phyloP scores from a whole-genome alignment of 768 basidiomycete species.

The Mycena floridula region DNA sequence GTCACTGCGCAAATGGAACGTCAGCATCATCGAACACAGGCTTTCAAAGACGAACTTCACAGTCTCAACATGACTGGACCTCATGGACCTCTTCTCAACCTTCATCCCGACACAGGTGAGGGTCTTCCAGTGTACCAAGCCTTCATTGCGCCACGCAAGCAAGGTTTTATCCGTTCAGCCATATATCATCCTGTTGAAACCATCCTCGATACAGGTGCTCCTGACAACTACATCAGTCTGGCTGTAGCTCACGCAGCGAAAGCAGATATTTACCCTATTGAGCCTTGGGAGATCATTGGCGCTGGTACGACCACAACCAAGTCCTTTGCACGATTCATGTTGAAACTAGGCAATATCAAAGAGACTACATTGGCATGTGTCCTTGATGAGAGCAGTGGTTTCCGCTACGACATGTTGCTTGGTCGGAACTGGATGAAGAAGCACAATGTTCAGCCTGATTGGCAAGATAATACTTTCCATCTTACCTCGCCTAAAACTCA shows the following conservation, averaged over 20 bases:
- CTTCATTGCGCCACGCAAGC: not conserved
- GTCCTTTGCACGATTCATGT: conserved; percentile 5
- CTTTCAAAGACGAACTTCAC: not conserved
- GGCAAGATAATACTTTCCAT: conserved; percentile 5
- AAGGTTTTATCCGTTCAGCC: not conserved
- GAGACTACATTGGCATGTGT: conserved; percentile 5
- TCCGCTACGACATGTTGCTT: conserved; percentile 7
- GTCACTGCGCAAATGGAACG: not conserved
- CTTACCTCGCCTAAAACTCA: conserved; percentile 7
- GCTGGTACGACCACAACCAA: conserved; percentile 5
- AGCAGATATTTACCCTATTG: conserved; percentile 4
- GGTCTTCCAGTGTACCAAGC: conserved; percentile 5
- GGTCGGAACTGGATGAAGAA: conserved; percentile 3
- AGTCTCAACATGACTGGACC: not conserved
- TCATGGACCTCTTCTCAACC: conserved; percentile 1
- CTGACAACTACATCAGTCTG: conserved; percentile 4
- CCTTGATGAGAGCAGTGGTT: conserved; percentile 3
- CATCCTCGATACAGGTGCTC: conserved; percentile 10
- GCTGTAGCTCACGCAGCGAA: not conserved
- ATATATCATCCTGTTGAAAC: not conserved
- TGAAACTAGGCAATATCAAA: conserved; percentile 6
- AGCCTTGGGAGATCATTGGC: conserved; percentile 4
- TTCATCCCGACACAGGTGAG: conserved; percentile 1
- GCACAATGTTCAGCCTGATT: conserved; percentile 3
- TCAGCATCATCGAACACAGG: not conserved